Evolutionary conservation across 352 stramenopile genomes (phyloP).

Genomic region (Thraustotheca clavata): DNA sequence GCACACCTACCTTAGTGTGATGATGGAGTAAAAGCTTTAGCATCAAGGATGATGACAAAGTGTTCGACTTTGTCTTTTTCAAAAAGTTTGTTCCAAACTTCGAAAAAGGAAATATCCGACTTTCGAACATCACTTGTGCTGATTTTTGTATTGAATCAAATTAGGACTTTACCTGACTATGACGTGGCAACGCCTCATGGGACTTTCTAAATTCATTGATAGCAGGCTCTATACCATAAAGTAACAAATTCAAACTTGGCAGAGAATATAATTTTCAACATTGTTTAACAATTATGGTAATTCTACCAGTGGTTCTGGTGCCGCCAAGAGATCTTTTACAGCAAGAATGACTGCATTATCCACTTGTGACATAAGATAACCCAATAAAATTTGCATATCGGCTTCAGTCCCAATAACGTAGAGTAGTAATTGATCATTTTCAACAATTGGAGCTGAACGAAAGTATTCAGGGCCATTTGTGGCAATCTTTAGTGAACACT

Average conservation of each 20-base stretch:
- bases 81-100: neutral
- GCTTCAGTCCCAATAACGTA: neutral
- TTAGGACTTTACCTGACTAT: neutral
- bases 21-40: slow-evolving; percentile 39
- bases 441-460: neutral
- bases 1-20: slow-evolving; percentile 37
- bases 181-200: neutral
- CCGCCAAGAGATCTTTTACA: neutral
- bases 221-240: neutral
- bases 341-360: neutral
- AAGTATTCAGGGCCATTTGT: neutral
- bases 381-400: neutral
- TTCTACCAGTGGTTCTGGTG: neutral
- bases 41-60: slow-evolving; percentile 14
- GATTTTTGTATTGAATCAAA: neutral
- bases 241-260: neutral
- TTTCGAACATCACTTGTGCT: neutral
- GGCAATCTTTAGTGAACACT: neutral
- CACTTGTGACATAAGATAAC: neutral
- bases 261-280: neutral
- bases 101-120: slow-evolving; percentile 6
- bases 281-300: neutral
- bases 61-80: neutral
- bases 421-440: neutral
- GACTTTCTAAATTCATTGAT: neutral